phyloP scores from a whole-genome alignment of 208 protist species.

The Perkinsela sp. region DNA sequence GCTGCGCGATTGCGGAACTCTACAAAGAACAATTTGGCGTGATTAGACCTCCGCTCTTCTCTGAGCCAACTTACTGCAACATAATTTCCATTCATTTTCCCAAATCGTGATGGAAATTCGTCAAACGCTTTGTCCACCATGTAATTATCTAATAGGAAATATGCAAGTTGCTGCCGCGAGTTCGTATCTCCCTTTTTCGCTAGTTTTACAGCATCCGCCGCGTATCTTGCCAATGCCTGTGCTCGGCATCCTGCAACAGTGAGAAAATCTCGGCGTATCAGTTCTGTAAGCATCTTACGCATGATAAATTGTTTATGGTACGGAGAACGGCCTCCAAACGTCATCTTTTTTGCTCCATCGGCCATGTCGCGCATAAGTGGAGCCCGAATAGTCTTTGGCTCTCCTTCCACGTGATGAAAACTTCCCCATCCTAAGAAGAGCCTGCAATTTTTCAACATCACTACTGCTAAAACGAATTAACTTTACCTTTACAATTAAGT shows the following conservation, averaged over 20 bases:
- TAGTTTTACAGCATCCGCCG: constrained; percentile 53
- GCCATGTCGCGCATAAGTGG: neutral
- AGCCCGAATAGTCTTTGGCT: neutral
- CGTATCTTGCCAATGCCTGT: constrained; percentile 43
- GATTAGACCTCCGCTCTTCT: constrained; percentile 24
- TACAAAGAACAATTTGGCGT: constrained; percentile 57
- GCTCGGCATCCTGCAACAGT: constrained; percentile 52
- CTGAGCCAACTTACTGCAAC: constrained; percentile 52
- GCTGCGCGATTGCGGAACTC: constrained; percentile 58
- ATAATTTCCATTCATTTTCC: constrained; percentile 43
- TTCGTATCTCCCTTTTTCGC: constrained; percentile 53
- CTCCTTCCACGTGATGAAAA: neutral
- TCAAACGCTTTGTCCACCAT: constrained; percentile 70
- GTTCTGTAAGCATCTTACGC: constrained; percentile 56
- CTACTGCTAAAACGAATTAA: too few species aligned
- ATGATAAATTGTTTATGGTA: constrained; percentile 55
- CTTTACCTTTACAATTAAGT: too few species aligned
- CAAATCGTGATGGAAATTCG: constrained; percentile 50
- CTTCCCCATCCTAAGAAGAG: neutral
- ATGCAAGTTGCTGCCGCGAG: constrained; percentile 49
- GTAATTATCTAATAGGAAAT: constrained; percentile 51
- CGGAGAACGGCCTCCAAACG: constrained; percentile 39
- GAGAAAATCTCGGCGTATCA: constrained; percentile 53
- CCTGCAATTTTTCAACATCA: too few species aligned
- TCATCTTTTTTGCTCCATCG: constrained; percentile 7